Evolutionary conservation across 139 green algal genomes (phyloP).

Genomic region (Desmodesmus armatus): DNA sequence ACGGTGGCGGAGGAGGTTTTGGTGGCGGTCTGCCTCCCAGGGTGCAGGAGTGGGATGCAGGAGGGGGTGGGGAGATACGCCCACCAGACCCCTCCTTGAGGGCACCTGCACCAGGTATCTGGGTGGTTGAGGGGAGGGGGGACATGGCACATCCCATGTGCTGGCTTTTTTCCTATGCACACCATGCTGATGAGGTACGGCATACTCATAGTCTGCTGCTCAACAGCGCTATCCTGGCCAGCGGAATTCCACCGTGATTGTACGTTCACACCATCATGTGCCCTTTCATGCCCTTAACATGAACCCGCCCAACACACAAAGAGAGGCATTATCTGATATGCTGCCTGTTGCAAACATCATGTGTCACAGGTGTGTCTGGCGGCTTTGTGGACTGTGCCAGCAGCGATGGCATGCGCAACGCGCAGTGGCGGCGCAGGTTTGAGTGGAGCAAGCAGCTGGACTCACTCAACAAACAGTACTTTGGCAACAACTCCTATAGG

Average conservation of each 20-base stretch:
- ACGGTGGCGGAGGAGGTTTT: not conserved
- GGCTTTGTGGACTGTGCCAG: not conserved
- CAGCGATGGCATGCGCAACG: not conserved
- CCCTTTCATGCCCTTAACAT: too few relatives aligned
- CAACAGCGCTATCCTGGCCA: not conserved
- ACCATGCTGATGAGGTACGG: too few relatives aligned
- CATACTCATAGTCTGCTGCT: not conserved
- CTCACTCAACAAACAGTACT: not conserved
- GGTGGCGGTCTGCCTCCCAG: not conserved
- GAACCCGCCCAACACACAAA: too few relatives aligned
- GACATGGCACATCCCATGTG: not conserved
- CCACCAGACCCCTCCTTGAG: constrained; percentile 13
- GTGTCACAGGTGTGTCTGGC: not conserved
- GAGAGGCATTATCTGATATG: too few relatives aligned
- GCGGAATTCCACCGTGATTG: not conserved
- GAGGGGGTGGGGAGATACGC: not conserved
- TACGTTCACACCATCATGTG: too few relatives aligned
- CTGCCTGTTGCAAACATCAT: not conserved
- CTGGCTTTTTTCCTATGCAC: too few relatives aligned
- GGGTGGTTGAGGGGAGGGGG: not conserved
- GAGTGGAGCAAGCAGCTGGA: not conserved
- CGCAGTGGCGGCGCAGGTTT: not conserved
- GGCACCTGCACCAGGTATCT: constrained; percentile 18
- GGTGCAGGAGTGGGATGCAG: constrained; percentile 8
- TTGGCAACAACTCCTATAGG: constrained; percentile 15